These are phyloP conservation scores for Claviceps cyperi DNA, from an alignment of 2,329 filamentous ascomycete genomes.

Conservation along the genomic window DNA sequence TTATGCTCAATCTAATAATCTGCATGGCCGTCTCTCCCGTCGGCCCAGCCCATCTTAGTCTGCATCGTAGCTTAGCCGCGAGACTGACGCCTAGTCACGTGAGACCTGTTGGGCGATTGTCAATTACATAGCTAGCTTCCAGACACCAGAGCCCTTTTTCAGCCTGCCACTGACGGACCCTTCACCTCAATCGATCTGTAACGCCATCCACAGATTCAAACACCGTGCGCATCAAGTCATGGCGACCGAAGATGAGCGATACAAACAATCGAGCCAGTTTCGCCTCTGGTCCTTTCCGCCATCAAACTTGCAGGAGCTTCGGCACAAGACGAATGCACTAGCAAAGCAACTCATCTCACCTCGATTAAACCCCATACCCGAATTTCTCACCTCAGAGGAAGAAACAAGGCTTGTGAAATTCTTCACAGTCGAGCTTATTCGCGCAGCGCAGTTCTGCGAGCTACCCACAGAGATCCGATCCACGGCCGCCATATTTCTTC, in stretches of 20 bases:
- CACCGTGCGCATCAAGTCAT: constrained; percentile 27
- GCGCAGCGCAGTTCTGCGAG: constrained; percentile 39
- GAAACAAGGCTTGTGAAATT: constrained; percentile 70
- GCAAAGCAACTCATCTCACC: constrained; percentile 49
- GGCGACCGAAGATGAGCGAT: constrained; percentile 77
- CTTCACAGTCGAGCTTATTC: constrained; percentile 49
- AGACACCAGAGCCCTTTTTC: neutral
- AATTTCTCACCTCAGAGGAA: constrained; percentile 71
- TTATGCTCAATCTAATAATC: neutral
- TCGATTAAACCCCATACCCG: constrained; percentile 44
- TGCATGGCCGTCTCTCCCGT: neutral
- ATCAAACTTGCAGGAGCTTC: constrained; percentile 53
- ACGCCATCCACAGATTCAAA: neutral
- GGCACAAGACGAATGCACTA: constrained; percentile 63
- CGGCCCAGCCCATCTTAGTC: neutral
- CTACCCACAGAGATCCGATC: constrained; percentile 35
- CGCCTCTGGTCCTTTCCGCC: constrained; percentile 85
- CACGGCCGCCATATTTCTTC: constrained; percentile 78
- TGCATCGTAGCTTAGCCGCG: neutral
- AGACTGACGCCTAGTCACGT: constrained; percentile 3
- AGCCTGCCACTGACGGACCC: too few species aligned
- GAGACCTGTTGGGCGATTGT: constrained; percentile 4
- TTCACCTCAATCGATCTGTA: neutral
- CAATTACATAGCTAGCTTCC: neutral
- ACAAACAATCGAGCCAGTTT: constrained; percentile 80